phyloP scores from a whole-genome alignment of 352 stramenopile species.

The Phytophthora gonapodyides region DNA sequence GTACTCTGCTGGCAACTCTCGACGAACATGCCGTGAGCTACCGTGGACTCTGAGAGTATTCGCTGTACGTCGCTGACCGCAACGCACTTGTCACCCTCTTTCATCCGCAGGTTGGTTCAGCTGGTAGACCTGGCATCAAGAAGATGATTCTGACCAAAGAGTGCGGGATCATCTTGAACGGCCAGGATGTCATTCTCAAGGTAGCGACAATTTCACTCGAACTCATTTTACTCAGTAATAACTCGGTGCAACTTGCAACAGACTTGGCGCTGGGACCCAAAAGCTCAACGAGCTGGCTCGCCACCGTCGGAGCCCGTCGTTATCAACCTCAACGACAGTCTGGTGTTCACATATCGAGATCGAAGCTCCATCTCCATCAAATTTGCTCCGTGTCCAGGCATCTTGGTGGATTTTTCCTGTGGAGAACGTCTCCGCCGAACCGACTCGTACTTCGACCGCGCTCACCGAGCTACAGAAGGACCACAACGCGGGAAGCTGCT shows the following conservation, averaged over 20 bases:
- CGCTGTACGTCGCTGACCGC: background rate
- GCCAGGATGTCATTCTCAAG: slow-evolving; percentile 58
- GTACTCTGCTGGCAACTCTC: slow-evolving; percentile 60
- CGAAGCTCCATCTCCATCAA: slow-evolving; percentile 65
- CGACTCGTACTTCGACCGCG: slow-evolving; percentile 74
- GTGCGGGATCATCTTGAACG: slow-evolving; percentile 58
- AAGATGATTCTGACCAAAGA: slow-evolving; percentile 76
- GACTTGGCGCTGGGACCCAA: slow-evolving; percentile 70
- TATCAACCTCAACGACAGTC: slow-evolving; percentile 74
- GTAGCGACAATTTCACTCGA: slow-evolving; percentile 18
- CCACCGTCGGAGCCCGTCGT: slow-evolving; percentile 58
- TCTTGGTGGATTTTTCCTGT: slow-evolving; percentile 69
- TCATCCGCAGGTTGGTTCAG: slow-evolving; percentile 56
- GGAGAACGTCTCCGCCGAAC: slow-evolving; percentile 70
- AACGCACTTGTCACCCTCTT: background rate
- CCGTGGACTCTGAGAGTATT: background rate
- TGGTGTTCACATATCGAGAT: slow-evolving; percentile 74
- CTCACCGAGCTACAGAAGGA: slow-evolving; percentile 41
- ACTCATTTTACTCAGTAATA: background rate
- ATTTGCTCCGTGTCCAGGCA: slow-evolving; percentile 61
- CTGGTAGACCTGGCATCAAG: slow-evolving; percentile 48
- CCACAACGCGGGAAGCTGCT: slow-evolving; percentile 60
- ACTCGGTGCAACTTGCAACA: slow-evolving; percentile 12
- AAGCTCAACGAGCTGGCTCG: slow-evolving; percentile 64
- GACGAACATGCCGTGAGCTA: slow-evolving; percentile 67